These are phyloP conservation scores for Blastocystis sp. DNA, from an alignment of 352 stramenopile species.

Conservation along the genomic window DNA sequence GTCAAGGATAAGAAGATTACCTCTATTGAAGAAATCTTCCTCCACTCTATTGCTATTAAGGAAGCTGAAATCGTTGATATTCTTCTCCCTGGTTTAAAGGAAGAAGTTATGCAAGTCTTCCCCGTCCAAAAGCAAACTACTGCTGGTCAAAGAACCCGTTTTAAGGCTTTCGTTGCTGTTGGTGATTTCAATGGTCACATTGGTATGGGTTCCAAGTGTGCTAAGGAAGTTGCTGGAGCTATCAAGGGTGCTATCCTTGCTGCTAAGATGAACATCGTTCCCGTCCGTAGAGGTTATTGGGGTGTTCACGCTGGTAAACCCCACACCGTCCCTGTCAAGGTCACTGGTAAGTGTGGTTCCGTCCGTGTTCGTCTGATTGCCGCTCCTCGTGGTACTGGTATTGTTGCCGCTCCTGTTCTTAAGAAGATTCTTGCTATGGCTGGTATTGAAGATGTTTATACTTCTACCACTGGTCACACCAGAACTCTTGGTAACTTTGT, in stretches of 20 bases:
- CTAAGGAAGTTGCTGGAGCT: slow-evolving; percentile 90
- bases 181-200: slow-evolving; percentile 94
- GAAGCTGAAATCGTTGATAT: slow-evolving; percentile 97
- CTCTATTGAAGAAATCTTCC: slow-evolving; percentile 97
- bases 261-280: slow-evolving; percentile 92
- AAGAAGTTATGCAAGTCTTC: slow-evolving; percentile 99
- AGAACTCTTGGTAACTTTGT: slow-evolving; percentile 99
- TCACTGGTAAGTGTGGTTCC: slow-evolving; percentile 96
- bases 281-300: slow-evolving; percentile 96
- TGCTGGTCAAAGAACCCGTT: slow-evolving; percentile 93
- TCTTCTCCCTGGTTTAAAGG: slow-evolving; percentile 65
- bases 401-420: slow-evolving; percentile 84
- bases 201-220: slow-evolving; percentile 94
- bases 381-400: slow-evolving; percentile 89
- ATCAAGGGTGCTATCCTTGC: slow-evolving; percentile 96
- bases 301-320: slow-evolving; percentile 66
- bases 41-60: slow-evolving; percentile 98
- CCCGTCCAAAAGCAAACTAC: slow-evolving; percentile 98
- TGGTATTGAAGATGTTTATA: slow-evolving; percentile 92
- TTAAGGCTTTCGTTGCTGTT: slow-evolving; percentile 98
- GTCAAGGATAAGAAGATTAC: slow-evolving; percentile 98
- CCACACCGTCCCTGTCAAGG: slow-evolving; percentile 92
- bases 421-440: slow-evolving; percentile 97
- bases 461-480: slow-evolving; percentile 79
- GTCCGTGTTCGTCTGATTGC: slow-evolving; percentile 94